phyloP scores from a whole-genome alignment of 2,329 filamentous ascomycete genomes.

The Tolypocladium pustulatum region DNA sequence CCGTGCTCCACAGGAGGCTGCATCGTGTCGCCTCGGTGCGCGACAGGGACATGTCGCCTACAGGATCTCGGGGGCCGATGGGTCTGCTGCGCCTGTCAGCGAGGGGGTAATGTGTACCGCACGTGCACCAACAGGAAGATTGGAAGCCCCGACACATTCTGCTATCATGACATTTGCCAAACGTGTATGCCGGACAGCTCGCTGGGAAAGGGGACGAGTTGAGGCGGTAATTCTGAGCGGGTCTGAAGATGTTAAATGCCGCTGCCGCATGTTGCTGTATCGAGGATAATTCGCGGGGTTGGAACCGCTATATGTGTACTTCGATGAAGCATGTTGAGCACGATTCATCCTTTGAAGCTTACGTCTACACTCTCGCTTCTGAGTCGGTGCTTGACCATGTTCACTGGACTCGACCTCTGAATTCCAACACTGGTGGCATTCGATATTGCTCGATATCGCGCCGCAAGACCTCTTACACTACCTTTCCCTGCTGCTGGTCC shows the following conservation, averaged over 20 bases:
- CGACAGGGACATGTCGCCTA: slow-evolving; percentile 35
- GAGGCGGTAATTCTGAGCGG: neutral
- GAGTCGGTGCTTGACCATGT: neutral
- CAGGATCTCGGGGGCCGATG: slow-evolving; percentile 36
- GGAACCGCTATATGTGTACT: no score
- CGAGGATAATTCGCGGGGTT: neutral
- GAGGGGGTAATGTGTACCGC: slow-evolving; percentile 32
- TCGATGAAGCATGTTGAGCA: neutral
- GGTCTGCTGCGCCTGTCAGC: slow-evolving; percentile 38
- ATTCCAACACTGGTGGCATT: neutral
- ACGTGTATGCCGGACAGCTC: slow-evolving; percentile 25
- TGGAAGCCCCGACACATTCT: slow-evolving; percentile 37
- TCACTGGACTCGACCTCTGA: neutral
- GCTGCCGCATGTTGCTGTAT: neutral
- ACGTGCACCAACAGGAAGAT: slow-evolving; percentile 35
- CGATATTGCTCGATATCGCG: neutral
- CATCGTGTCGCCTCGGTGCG: slow-evolving; percentile 33
- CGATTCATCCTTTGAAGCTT: neutral
- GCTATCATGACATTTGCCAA: slow-evolving; percentile 39
- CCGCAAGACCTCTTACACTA: neutral
- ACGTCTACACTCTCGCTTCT: neutral
- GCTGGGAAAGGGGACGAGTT: neutral
- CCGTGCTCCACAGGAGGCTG: slow-evolving; percentile 36
- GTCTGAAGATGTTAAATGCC: neutral
- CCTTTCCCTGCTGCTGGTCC: neutral